These are phyloP conservation scores for Hydnum rufescens DNA, from an alignment of 768 basidiomycete genomes.

Conservation along the genomic window DNA sequence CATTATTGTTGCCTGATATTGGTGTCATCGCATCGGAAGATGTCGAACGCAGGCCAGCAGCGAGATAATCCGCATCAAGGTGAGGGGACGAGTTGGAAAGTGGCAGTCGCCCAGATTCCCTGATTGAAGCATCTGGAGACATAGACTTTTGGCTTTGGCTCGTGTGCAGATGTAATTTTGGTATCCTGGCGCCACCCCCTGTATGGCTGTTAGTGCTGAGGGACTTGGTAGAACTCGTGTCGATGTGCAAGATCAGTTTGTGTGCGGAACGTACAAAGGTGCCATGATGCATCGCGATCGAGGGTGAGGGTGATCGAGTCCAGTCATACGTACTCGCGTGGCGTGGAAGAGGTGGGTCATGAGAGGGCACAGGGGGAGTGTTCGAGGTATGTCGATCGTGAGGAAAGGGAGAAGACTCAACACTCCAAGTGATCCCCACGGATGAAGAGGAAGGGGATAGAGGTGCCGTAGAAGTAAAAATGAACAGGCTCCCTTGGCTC, in stretches of 20 bases:
- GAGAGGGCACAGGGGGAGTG: constrained; percentile 8
- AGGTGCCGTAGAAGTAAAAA: neutral
- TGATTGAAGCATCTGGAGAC: neutral
- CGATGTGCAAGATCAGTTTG: neutral
- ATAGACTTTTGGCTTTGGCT: no score
- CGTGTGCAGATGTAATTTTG: neutral
- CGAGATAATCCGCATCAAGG: constrained; percentile 7
- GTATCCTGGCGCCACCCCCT: neutral
- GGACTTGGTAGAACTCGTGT: constrained; percentile 1
- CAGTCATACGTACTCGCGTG: neutral
- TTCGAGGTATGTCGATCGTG: no score
- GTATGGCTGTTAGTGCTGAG: neutral
- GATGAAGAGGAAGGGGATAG: neutral
- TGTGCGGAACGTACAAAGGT: constrained; percentile 2
- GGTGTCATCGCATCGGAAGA: neutral
- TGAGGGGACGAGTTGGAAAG: neutral
- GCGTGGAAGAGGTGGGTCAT: constrained; percentile 7
- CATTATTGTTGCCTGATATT: no score
- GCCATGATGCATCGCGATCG: constrained; percentile 1
- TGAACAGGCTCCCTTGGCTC: neutral
- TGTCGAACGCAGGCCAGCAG: constrained; percentile 23
- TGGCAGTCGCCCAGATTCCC: neutral
- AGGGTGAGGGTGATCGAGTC: neutral
- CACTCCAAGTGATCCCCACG: neutral
- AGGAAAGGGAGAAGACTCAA: no score